Evolutionary conservation across 257 asterid species (phyloP), one percentile per base, ranked within the genome.

Genomic region (Forsythia suspensa): DNA sequence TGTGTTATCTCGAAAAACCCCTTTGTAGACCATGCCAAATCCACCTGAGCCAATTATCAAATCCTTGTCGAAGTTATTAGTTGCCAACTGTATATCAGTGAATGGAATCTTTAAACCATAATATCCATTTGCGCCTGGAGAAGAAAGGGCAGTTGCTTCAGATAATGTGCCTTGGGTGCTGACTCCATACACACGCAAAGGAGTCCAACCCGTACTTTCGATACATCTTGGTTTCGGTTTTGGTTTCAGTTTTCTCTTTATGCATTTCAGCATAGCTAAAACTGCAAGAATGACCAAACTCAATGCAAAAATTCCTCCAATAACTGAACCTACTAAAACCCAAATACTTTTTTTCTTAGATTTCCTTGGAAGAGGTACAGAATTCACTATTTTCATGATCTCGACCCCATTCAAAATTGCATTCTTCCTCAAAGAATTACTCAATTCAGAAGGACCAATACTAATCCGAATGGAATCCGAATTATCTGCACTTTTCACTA

Each of bases 11-110:
- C 51, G 40, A 13, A 74, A 36, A 51, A 52, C 48, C 36, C 77
- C 77, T 55, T 36, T 74, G 48, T 74, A 74, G 13, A 74, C 77
- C 46, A 41, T 52, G 1, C 77, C 77, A 36, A 74, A 74, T 48
- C 77, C 77, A 37, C 77, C 77, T 1, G 77, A 74, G 29, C 77
- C 77, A 51, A 74, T 74, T 12, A 74, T 74, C 44, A 74, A 20
- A 74, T 41, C 63, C 29, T 52, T 52, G 69, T 74, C 70, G 7
- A 74, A 74, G 63, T 74, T 74, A 52, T 74, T 74, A 3, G 77
- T 74, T 6, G 69, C 77, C 34, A 51, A 52, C 15, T 52, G 48
- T 48, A 74, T 52, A 74, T 74, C 77, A 37, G 36, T 16, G 10
- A 74, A 74, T 0, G 77, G 44, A 37, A 74, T 74, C 34, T 46